Evolutionary conservation across 1,284 basidiomycete genomes (phyloP), one percentile per base, ranked within the genome.

Genomic region (Leccinum fuscescens): DNA sequence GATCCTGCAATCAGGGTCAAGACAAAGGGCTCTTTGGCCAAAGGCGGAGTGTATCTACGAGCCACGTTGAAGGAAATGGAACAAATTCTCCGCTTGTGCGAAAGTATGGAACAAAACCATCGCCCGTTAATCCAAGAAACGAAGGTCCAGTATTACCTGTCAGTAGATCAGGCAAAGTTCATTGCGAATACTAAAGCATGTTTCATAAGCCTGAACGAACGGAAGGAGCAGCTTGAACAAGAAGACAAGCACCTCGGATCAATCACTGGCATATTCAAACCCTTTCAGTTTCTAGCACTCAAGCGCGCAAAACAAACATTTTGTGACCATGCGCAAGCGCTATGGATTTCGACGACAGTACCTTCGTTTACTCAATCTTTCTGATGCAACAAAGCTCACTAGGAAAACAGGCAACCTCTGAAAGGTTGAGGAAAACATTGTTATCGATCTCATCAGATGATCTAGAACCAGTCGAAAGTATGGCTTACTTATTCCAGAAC

Each of bases 41-140:
- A 22, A 22, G 22, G 22, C 3, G 22, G 22, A 22, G 22, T 22
- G 22, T 22, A 22, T 22, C 22, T 22, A 22, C 22, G 22, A 22
- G 22, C 22, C 22, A 22, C 22, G 22, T 22, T 22, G 39, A 6
- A 55, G 0, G 58, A 68, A n/a, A 59, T 70, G 50, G 0, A 33
- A 3, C 7, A 54, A 1, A 66, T 68, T 3, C n/a, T 2, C 6
- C 0, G 3, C 3, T 1, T 66, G 14, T 58, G 2, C 20, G 35
- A 51, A 31, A 6, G 24, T 4, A 14, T 58, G 35, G 39, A 57
- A 3, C 39, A 35, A 20, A 29, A 58, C 11, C 17, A 52, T 53
- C 15, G 1, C 1, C 56, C 46, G 0, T 50, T 61, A 15, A 27
- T 68, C 2, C n/a, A 8, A 22, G 55, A 66, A 7, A 42, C 57